A percentile compares a stretch with the other conserved stretches of the same genome.
Conservation (phyloP, 345 rosid species). For the Lepidium aucheri region DNA sequence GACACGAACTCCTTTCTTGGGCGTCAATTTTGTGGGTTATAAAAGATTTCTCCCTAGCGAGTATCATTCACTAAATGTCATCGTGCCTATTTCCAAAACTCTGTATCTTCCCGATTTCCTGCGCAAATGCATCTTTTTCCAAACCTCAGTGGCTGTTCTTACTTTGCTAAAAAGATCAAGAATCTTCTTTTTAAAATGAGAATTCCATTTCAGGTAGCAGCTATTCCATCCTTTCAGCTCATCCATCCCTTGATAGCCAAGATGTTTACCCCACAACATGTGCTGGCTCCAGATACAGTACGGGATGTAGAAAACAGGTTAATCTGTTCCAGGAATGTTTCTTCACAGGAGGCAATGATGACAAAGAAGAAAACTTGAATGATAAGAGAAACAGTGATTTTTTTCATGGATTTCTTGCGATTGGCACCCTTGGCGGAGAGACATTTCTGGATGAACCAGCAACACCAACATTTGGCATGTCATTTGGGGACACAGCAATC, state of each 20-base stretch:
- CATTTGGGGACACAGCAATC: conserved; percentile 36
- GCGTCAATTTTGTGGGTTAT: neutral
- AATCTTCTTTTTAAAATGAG: conserved; percentile 10
- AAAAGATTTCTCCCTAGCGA: conserved; percentile 6
- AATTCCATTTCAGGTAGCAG: conserved; percentile 49
- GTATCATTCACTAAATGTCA: neutral
- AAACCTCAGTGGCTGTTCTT: neutral
- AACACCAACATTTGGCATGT: conserved; percentile 62
- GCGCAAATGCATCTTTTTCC: neutral
- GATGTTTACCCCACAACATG: conserved; percentile 30
- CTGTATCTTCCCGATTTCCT: neutral
- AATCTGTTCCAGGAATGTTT: conserved; percentile 37
- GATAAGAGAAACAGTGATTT: conserved; percentile 44
- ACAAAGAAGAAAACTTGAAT: conserved; percentile 20
- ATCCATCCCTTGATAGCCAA: conserved; percentile 38
- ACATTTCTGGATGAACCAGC: conserved; percentile 40
- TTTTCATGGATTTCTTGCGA: conserved; percentile 76
- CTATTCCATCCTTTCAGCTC: conserved; percentile 46
- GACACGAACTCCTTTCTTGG: neutral
- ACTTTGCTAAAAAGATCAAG: neutral
- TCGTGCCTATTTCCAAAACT: neutral
- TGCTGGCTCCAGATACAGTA: conserved; percentile 36
- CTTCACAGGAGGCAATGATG: conserved; percentile 25
- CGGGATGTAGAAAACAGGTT: conserved; percentile 24
- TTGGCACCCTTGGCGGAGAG: conserved; percentile 82